Base-by-base conservation (phyloP, 1,139 yeast genomes). In the Candida tropicalis region DNA sequence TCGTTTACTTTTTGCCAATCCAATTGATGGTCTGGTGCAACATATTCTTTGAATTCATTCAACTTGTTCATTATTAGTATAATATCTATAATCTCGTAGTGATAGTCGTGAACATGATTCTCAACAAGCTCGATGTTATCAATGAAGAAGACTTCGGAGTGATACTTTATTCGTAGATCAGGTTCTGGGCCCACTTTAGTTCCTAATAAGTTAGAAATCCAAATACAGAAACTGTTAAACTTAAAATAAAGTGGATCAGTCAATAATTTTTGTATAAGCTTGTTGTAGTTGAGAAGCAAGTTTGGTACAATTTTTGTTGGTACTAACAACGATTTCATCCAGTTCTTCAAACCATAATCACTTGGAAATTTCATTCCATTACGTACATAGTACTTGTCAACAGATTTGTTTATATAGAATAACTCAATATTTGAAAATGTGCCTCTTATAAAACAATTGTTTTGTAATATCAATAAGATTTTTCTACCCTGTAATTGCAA, bases 341-440 rank as follows among this genome's bases (percentile, higher is more conserved):
- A 59, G 34, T 45, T 51, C 35, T 41, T 51, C 41, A 60, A 44
- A 1, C 65, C 66, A 39, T 44, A 58, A 13, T 59, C 60, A 39
- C 51, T 52, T 5, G 66, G 66, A 22, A 61, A 49, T 38, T 35
- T 39, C 33, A 50, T 11, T 27, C 12, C 39, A 35, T 23, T 42
- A 15, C 18, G 28, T 38, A 15, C 8, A 17, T 37, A 49, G 28
- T 54, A 49, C 33, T 49, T 52, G 35, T 59, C 65, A 28, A 49
- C 47, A 11, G 41, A 40, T 7, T 52, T 44, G 37, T 51, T 52
- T n/a, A 59, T 43, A 36, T 49, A 54, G 2, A 50, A 39, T n/a
- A 62, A 44, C 4, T 49, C 43, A 25, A 62, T 55, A 42, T 60
- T 53, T 6, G 58, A 45, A 34, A 48, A 59, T 8, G 39, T 8